A percentile compares a stretch with the other conserved stretches of the same genome.
These are phyloP conservation scores for Talaromyces sp. DNA, from an alignment of 2,329 filamentous ascomycete genomes.

Conservation along the genomic window DNA sequence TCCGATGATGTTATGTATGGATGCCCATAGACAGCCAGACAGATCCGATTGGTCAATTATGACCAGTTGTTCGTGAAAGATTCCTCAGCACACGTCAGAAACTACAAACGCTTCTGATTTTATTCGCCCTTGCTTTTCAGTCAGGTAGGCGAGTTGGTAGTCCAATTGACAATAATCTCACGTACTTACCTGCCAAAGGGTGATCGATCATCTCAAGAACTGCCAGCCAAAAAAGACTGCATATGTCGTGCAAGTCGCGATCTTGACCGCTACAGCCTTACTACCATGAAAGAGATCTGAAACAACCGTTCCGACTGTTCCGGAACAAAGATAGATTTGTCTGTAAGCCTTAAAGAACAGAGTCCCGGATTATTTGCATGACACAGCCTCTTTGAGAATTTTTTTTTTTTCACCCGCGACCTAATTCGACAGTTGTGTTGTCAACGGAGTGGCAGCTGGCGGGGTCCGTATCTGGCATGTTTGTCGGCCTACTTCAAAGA, in stretches of 20 bases:
- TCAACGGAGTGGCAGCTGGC: background rate
- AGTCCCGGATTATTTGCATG: background rate
- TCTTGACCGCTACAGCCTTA: background rate
- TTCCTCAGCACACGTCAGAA: background rate
- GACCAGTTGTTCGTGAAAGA: background rate
- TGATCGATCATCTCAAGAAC: background rate
- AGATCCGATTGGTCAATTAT: slow-evolving; percentile 7
- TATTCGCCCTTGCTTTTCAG: background rate
- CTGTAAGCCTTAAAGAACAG: background rate
- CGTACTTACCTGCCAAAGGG: background rate
- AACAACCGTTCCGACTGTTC: background rate
- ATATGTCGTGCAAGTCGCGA: background rate
- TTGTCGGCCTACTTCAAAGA: too few species aligned
- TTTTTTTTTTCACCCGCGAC: background rate
- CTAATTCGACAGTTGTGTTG: background rate
- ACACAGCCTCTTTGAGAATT: background rate
- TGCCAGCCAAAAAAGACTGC: background rate
- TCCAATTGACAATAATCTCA: background rate
- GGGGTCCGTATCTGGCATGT: too few species aligned
- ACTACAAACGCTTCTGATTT: background rate
- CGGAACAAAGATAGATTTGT: slow-evolving; percentile 1
- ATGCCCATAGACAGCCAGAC: background rate
- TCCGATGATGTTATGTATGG: background rate
- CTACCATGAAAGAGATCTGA: background rate
- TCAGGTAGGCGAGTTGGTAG: background rate